phyloP scores from a whole-genome alignment of 129 eudicot species.

The Chrysanthemum lavandulifolium region DNA sequence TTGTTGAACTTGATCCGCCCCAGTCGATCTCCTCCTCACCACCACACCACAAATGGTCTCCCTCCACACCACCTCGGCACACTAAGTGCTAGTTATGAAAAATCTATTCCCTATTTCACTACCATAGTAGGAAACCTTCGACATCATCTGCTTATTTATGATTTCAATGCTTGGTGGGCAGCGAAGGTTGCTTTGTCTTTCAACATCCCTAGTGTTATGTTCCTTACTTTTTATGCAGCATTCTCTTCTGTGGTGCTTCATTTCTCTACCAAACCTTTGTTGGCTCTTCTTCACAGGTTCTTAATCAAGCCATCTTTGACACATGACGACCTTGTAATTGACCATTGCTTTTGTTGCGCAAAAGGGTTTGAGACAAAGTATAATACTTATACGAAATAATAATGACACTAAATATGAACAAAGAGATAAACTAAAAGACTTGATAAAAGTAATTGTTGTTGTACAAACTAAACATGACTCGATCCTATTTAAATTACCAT shows the following conservation, averaged over 20 bases:
- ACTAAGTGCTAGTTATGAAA: constrained; percentile 20
- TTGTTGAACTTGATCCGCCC: constrained; percentile 39
- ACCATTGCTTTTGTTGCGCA: too few species aligned
- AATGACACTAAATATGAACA: too few species aligned
- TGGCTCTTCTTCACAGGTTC: too few species aligned
- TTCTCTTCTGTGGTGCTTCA: background rate
- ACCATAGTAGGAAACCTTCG: constrained; percentile 20
- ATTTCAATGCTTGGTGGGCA: constrained; percentile 36
- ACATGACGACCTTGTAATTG: too few species aligned
- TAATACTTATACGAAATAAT: too few species aligned
- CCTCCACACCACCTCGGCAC: constrained; percentile 37
- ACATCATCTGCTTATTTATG: constrained; percentile 37
- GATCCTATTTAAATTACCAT: too few species aligned
- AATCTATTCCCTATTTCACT: constrained; percentile 21
- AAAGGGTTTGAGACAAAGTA: too few species aligned
- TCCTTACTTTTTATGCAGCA: background rate
- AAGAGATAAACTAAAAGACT: too few species aligned
- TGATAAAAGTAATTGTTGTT: too few species aligned
- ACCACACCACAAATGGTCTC: constrained; percentile 53
- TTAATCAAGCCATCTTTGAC: too few species aligned
- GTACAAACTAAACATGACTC: too few species aligned
- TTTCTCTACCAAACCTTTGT: background rate
- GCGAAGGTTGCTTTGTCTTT: constrained; percentile 2
- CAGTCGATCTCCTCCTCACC: constrained; percentile 35
- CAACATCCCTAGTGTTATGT: constrained; percentile 24